Percentiles rank a stretch among this genome's conserved stretches.
Evolutionary conservation across 345 rosid genomes (phyloP).

Genomic region (Pistacia integerrima): DNA sequence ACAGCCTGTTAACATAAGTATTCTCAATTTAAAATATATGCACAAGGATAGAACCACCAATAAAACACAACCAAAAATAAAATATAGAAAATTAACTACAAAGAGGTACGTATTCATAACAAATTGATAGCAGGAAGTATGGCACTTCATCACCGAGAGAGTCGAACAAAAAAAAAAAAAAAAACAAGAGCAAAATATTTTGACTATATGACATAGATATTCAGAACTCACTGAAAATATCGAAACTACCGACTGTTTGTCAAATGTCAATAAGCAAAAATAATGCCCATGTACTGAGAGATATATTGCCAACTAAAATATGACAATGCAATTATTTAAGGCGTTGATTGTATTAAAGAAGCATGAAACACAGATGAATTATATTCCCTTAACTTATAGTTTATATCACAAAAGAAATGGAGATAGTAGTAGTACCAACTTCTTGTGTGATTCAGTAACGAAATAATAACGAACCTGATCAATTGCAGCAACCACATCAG

Average conservation of each 20-base stretch:
- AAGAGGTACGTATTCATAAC: not conserved
- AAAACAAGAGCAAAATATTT: slow-evolving; percentile 8
- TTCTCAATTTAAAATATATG: slow-evolving; percentile 17
- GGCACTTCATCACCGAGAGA: not conserved
- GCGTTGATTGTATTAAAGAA: not conserved
- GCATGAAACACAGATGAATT: not conserved
- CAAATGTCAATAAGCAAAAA: not conserved
- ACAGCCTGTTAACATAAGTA: slow-evolving; percentile 74
- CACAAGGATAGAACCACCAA: slow-evolving; percentile 7
- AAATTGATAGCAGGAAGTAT: not conserved
- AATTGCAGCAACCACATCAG: slow-evolving; percentile 99
- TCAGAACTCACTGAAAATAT: not conserved
- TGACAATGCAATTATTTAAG: not conserved
- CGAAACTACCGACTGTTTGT: not conserved
- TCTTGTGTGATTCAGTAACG: not conserved
- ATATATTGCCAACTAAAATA: slow-evolving; percentile 1
- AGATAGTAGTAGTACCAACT: slow-evolving; percentile 8
- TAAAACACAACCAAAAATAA: not conserved
- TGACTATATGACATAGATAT: not conserved
- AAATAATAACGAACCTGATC: slow-evolving; percentile 63
- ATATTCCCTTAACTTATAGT: not conserved
- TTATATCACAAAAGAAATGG: not conserved
- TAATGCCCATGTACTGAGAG: not conserved
- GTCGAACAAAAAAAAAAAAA: not conserved
- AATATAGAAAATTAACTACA: not conserved